Evolutionary conservation across 208 protist species (phyloP).

Genomic region (Crithidia fasciculata): DNA sequence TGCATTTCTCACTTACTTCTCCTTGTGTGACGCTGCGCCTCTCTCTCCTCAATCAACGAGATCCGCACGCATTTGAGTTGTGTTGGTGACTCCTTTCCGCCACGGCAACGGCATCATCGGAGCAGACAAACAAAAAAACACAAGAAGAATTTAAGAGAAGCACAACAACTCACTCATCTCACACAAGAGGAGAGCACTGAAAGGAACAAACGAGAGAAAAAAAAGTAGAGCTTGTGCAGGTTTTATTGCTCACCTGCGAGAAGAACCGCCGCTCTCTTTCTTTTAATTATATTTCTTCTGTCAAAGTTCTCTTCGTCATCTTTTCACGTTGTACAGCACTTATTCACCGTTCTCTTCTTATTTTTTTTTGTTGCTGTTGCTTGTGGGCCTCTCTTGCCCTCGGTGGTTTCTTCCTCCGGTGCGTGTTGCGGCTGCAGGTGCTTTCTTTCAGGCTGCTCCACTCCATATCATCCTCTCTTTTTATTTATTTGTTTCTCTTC

Average conservation of each 20-base stretch:
- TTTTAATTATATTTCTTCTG: conserved; percentile 16
- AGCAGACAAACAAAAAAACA: neutral
- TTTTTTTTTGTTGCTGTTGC: conserved; percentile 3
- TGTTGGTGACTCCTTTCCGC: too few relatives aligned
- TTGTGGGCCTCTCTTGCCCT: neutral
- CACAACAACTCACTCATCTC: too few relatives aligned
- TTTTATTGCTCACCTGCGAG: too few relatives aligned
- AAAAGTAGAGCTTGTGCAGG: too few relatives aligned
- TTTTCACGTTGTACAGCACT: neutral
- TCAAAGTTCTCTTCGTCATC: conserved; percentile 9
- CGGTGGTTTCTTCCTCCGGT: neutral
- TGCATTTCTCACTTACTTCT: neutral
- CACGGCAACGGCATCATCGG: neutral
- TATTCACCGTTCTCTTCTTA: neutral
- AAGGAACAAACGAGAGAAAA: too few relatives aligned
- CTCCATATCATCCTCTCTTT: neutral
- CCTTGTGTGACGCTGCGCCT: neutral
- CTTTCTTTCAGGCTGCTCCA: neutral
- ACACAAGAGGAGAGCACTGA: too few relatives aligned
- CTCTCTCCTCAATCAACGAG: too few relatives aligned
- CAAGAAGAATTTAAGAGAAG: neutral
- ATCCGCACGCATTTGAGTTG: too few relatives aligned
- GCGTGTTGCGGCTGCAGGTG: neutral
- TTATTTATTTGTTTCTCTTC: conserved; percentile 16
- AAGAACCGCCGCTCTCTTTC: neutral